These are phyloP conservation scores for Orbilia blumenaviensis DNA, from an alignment of 2,329 filamentous ascomycete genomes.

Conservation along the genomic window DNA sequence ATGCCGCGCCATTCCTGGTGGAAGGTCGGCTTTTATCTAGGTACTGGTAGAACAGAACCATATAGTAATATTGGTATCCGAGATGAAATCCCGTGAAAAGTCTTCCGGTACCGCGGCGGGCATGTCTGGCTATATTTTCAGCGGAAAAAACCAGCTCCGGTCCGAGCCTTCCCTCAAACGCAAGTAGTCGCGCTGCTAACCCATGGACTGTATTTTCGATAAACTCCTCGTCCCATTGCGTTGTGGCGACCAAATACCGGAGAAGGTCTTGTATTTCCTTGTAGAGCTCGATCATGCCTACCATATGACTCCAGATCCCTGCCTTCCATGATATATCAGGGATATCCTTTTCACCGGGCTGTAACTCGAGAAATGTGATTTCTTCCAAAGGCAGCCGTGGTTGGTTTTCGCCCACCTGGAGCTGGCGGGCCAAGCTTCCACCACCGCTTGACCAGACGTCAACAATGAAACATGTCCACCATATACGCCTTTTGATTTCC, in stretches of 20 bases:
- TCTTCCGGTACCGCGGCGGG: slow-evolving; percentile 58
- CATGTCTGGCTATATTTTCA: slow-evolving; percentile 58
- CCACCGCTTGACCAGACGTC: slow-evolving; percentile 61
- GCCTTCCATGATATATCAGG: slow-evolving; percentile 44
- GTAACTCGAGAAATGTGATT: slow-evolving; percentile 55
- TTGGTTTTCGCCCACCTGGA: slow-evolving; percentile 41
- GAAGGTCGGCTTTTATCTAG: slow-evolving; percentile 59
- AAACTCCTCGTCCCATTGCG: slow-evolving; percentile 59
- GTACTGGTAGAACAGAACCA: slow-evolving; percentile 60
- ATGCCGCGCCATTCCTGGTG: slow-evolving; percentile 58
- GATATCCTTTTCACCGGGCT: slow-evolving; percentile 56
- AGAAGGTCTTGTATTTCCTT: slow-evolving; percentile 60
- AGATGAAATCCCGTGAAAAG: slow-evolving; percentile 60
- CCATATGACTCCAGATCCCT: slow-evolving; percentile 60
- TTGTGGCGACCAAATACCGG: slow-evolving; percentile 57
- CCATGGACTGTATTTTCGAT: slow-evolving; percentile 52
- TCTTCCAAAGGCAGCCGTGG: slow-evolving; percentile 59
- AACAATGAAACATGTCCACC: slow-evolving; percentile 60
- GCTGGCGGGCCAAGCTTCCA: slow-evolving; percentile 58
- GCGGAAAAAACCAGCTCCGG: slow-evolving; percentile 53
- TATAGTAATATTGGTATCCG: slow-evolving; percentile 60
- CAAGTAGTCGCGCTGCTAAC: slow-evolving; percentile 53
- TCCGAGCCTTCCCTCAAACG: slow-evolving; percentile 57
- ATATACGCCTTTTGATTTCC: slow-evolving; percentile 59
- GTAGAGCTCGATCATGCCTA: slow-evolving; percentile 59